Evolutionary conservation across 176 grass and related monocot genomes (phyloP), one percentile per base, ranked within the genome.

Genomic region (Coix lacrymajobi): DNA sequence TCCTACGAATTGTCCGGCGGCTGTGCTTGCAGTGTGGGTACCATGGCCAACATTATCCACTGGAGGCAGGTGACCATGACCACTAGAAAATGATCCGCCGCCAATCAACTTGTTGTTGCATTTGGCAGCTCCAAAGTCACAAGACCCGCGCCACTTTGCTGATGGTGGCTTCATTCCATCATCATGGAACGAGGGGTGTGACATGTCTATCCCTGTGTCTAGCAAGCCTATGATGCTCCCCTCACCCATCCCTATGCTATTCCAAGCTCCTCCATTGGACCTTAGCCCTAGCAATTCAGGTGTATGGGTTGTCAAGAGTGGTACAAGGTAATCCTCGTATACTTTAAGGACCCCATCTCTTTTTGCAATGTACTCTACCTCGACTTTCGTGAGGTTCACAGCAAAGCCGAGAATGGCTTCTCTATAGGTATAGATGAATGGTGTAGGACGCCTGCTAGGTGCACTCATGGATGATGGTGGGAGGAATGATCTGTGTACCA

Each of bases 71-170:
- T n/a, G n/a, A n/a, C n/a, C 25, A 4, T 28, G 12, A 29, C 28
- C 8, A 3, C 0, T 31, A 8, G 20, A 28, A 28, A 90, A 80
- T 6, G 33, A 22, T 66, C 37, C 46, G 3, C 61, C 88, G 24
- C 88, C 85, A 1, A 94, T 83, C 13, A 94, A 20, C 29, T 94
- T 93, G 0, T 85, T 90, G 33, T 88, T 94, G 78, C 85, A 90
- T 22, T 38, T 78, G 0, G 14, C 4, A 13, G 43, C 19, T 37
- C 31, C 77, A 67, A 78, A 90, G 28, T 26, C 25, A 12, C 92
- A 94, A 1, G 61, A 57, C 4, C 92, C 92, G 12, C 63, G 84
- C 88, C 92, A 90, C 19, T 80, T 90, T 7, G 66, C 0, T 17
- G 92, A 85, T 11, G 88, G 85, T 4, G 77, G 22, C 5, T 29